These are phyloP conservation scores for Zygotorulaspora chibaensis DNA, from an alignment of 805 yeast genomes.

Conservation along the genomic window DNA sequence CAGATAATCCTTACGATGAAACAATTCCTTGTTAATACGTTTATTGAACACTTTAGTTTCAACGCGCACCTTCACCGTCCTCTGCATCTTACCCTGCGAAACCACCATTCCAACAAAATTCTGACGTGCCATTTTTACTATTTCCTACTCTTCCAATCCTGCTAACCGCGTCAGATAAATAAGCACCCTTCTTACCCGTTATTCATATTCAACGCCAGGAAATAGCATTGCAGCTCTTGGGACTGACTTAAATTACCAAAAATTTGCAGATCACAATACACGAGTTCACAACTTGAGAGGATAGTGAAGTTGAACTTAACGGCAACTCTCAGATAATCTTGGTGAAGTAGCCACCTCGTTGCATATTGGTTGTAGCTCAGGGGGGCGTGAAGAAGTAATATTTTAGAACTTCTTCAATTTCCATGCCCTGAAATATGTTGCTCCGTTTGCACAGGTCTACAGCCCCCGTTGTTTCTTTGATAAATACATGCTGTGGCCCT, in stretches of 20 bases:
- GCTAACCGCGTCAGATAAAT: not conserved
- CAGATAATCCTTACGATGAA: conserved; percentile 74
- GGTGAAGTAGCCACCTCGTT: too few relatives aligned
- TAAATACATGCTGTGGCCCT: too few relatives aligned
- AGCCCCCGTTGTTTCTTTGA: too few relatives aligned
- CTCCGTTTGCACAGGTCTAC: too few relatives aligned
- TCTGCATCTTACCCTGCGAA: conserved; percentile 93
- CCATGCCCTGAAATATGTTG: too few relatives aligned
- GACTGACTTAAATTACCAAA: not conserved
- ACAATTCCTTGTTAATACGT: conserved; percentile 66
- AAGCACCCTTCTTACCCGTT: not conserved
- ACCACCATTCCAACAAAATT: conserved; percentile 89
- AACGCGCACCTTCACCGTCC: conserved; percentile 90
- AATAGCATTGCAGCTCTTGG: not conserved
- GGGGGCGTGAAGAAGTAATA: too few relatives aligned
- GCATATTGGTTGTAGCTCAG: too few relatives aligned
- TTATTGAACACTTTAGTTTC: conserved; percentile 70
- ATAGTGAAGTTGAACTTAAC: too few relatives aligned
- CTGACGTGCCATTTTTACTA: conserved; percentile 69
- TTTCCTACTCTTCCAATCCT: not conserved
- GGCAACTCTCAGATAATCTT: too few relatives aligned
- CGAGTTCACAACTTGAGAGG: too few relatives aligned
- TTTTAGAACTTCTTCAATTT: too few relatives aligned
- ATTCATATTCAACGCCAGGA: not conserved
- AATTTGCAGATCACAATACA: not conserved